Conservation (phyloP, 1,284 basidiomycete genomes). For the Fomitiporia mediterranea region DNA sequence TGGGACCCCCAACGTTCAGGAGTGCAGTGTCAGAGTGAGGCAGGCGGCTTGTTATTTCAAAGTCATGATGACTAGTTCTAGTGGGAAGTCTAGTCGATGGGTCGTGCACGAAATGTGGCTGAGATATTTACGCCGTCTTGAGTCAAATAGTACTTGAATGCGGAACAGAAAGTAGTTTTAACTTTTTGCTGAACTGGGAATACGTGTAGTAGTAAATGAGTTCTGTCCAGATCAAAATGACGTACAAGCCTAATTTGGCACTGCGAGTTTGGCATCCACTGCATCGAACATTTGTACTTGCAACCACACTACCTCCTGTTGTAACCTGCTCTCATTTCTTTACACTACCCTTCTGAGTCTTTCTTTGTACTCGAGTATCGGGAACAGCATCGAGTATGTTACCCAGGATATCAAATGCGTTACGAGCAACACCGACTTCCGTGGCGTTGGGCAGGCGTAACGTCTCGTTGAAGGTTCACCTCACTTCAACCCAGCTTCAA, state of each 20-base stretch:
- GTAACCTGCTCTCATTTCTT: background rate
- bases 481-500: background rate
- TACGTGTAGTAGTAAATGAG: background rate
- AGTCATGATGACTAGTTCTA: slow-evolving; percentile 15
- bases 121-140: slow-evolving; percentile 20
- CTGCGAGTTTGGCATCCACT: background rate
- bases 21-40: slow-evolving; percentile 32
- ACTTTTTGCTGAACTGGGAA: background rate
- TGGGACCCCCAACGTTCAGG: slow-evolving; percentile 22
- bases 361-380: background rate
- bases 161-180: background rate
- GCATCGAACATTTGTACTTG: background rate
- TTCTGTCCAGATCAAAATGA: background rate
- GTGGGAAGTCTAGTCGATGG: slow-evolving; percentile 36
- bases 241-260: background rate
- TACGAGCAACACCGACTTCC: background rate
- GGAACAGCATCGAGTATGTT: background rate
- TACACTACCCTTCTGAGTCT: background rate
- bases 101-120: slow-evolving; percentile 45
- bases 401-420: background rate
- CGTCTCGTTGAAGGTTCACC: slow-evolving; percentile 15
- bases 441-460: slow-evolving; percentile 9
- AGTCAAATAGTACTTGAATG: background rate
- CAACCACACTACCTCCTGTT: background rate
- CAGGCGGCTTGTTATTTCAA: slow-evolving; percentile 34